A percentile compares a stretch with the other conserved stretches of the same genome.
phyloP scores from a whole-genome alignment of 1,284 basidiomycete genomes.

The Ceratobasidium sp. region DNA sequence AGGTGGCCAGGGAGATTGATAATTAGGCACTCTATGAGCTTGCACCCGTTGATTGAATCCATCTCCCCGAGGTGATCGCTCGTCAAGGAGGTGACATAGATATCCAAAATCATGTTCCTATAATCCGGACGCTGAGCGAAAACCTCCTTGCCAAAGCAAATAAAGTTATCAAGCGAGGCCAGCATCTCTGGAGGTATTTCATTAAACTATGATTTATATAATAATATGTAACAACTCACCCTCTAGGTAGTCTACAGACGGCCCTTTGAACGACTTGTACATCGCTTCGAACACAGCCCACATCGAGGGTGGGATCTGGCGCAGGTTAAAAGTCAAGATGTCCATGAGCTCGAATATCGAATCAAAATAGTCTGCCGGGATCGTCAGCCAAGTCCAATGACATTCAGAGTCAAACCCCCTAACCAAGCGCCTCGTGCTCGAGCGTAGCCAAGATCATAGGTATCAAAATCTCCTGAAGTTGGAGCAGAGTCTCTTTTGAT shows the following conservation, averaged over 20 bases:
- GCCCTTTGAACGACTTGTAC: conserved; percentile 83
- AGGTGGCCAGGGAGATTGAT: conserved; percentile 78
- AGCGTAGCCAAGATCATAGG: conserved; percentile 81
- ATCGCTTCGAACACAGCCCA: conserved; percentile 87
- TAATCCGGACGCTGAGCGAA: conserved; percentile 79
- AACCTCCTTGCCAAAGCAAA: conserved; percentile 80
- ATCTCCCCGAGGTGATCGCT: conserved; percentile 78
- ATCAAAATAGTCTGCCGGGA: conserved; percentile 75
- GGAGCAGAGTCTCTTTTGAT: conserved; percentile 75
- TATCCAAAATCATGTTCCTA: conserved; percentile 81
- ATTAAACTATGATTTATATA: conserved; percentile 11
- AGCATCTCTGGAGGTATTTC: conserved; percentile 73
- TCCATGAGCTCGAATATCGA: conserved; percentile 89
- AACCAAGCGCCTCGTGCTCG: conserved; percentile 73
- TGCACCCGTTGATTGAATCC: conserved; percentile 84
- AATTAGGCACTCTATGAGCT: conserved; percentile 82
- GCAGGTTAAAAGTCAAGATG: conserved; percentile 82
- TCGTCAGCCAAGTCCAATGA: neutral
- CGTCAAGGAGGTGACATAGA: conserved; percentile 78
- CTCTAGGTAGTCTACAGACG: conserved; percentile 85
- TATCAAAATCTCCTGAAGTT: conserved; percentile 82
- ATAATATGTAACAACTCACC: conserved; percentile 55
- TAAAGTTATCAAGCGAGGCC: conserved; percentile 86
- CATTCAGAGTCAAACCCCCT: conserved; percentile 45
- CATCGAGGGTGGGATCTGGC: conserved; percentile 77